Conservation (phyloP, 352 stramenopile species). For the Globisporangium emineosum region DNA sequence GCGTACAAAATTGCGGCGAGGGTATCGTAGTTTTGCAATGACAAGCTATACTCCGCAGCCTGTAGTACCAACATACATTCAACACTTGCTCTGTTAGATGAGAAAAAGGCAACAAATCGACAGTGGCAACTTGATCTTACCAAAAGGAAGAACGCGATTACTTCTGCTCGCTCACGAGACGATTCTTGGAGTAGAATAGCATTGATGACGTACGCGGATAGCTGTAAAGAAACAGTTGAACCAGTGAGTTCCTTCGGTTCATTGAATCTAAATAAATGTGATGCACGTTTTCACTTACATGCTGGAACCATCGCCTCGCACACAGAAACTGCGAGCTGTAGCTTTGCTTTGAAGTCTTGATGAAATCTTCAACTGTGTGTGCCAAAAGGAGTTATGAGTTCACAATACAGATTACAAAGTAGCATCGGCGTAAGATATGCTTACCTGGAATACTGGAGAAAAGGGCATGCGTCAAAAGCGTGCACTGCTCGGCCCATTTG, state of each 20-base stretch:
- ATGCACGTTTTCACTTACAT: slow-evolving; percentile 43
- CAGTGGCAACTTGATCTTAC: slow-evolving; percentile 25
- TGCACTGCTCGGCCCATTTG: slow-evolving; percentile 73
- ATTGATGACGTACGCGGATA: slow-evolving; percentile 83
- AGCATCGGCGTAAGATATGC: background rate
- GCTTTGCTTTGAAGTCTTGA: slow-evolving; percentile 44
- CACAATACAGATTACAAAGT: background rate
- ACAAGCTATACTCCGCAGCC: slow-evolving; percentile 66
- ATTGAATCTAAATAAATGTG: background rate
- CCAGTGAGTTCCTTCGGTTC: background rate
- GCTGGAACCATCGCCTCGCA: slow-evolving; percentile 81
- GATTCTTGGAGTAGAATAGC: slow-evolving; percentile 69
- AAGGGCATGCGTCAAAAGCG: slow-evolving; percentile 71
- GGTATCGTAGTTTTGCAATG: slow-evolving; percentile 81
- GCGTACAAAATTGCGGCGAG: slow-evolving; percentile 83
- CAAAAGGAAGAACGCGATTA: slow-evolving; percentile 78
- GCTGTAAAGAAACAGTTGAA: slow-evolving; percentile 23
- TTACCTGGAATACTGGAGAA: slow-evolving; percentile 79
- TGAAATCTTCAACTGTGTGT: slow-evolving; percentile 71
- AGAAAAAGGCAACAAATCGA: background rate
- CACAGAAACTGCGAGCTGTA: slow-evolving; percentile 58
- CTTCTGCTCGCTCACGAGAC: slow-evolving; percentile 55
- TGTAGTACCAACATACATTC: slow-evolving; percentile 15
- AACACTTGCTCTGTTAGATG: background rate
- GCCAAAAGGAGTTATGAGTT: background rate